phyloP scores from a whole-genome alignment of 2,329 filamentous ascomycete genomes.

The Periconia macrospinosa region DNA sequence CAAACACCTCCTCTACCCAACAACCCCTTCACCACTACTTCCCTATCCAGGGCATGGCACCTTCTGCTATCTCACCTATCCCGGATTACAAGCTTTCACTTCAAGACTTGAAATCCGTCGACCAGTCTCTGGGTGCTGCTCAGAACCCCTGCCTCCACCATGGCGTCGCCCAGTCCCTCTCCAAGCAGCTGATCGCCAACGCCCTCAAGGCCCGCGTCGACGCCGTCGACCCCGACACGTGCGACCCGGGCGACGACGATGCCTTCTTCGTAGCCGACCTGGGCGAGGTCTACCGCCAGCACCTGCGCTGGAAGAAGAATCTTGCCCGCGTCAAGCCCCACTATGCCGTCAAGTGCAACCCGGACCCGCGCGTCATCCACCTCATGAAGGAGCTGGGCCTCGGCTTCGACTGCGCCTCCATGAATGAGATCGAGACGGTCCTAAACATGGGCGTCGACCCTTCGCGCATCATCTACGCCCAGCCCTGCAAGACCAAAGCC shows the following conservation, averaged over 20 bases:
- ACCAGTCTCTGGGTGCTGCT: slow-evolving; percentile 29
- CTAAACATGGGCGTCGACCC: slow-evolving; percentile 81
- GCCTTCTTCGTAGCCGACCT: slow-evolving; percentile 98
- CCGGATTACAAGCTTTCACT: slow-evolving; percentile 47
- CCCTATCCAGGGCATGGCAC: slow-evolving; percentile 66
- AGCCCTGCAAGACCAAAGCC: slow-evolving; percentile 99
- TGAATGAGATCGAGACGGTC: slow-evolving; percentile 93
- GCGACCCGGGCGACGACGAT: slow-evolving; percentile 91
- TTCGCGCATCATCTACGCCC: slow-evolving; percentile 94
- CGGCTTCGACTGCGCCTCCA: slow-evolving; percentile 98
- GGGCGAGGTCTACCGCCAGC: slow-evolving; percentile 98
- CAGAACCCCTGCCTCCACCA: slow-evolving; percentile 42
- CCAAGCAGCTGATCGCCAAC: slow-evolving; percentile 83
- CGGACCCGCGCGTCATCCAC: slow-evolving; percentile 83
- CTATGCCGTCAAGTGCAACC: slow-evolving; percentile 99
- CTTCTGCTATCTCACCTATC: slow-evolving; percentile 62
- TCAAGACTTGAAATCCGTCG: slow-evolving; percentile 35
- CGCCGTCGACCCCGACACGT: slow-evolving; percentile 81
- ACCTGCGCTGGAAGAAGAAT: slow-evolving; percentile 96
- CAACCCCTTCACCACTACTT: not conserved
- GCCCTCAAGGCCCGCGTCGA: slow-evolving; percentile 85
- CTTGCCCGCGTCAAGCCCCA: slow-evolving; percentile 91
- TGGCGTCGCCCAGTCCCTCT: slow-evolving; percentile 48
- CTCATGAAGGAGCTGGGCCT: slow-evolving; percentile 87
- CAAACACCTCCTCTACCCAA: slow-evolving; percentile 30